Base-by-base conservation (phyloP, 2,329 filamentous ascomycete species). In the Biscogniauxia sp. region DNA sequence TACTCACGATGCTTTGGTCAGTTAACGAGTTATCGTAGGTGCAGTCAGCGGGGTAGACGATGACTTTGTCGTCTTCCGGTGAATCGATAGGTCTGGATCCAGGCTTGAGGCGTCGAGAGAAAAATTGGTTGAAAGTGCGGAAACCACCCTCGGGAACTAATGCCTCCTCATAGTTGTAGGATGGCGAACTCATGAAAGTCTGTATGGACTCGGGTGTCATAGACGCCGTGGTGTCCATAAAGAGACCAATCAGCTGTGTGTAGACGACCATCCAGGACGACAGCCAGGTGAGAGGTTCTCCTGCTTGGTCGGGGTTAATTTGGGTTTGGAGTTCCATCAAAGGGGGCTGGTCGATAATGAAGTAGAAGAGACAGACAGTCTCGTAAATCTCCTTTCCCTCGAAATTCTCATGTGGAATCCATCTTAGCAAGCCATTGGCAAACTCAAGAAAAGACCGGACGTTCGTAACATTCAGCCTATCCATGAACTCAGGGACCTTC, bases 111-210 rank as follows among this genome's bases (percentile, higher is more conserved):
- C 67, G 63, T 9, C 77, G 74, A 20, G 73, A 64, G 62, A 79
- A 79, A 64, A 78, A 76, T 13, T 78, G 66, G 59, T 79, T 79
- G 70, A 79, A 80, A 20, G 73, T 73, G 9, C 63, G 64, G 59
- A 69, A 76, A 2, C 72, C 75, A 4, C 68, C 70, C 11, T 53
- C 51, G 8, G 76, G 77, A 20, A 68, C 64, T 3, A 70, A 51
- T 20, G 72, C 74, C 51, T 77, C 71, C 1, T 73, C 54, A 20
- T 71, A 68, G 37, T 70, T 67, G 63, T 74, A 78, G 3, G 58
- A 54, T 0, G 70, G 71, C 0, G 72, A 72, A 0, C 71, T 62
- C 23, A 68, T 61, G 63, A 77, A 78, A 0, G 70, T 72, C 20
- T 73, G 26, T 5, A 77, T 60, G 0, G 70, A 71, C 15, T 70